phyloP scores from a whole-genome alignment of 345 rosid species.

The Crucihimalaya himalaica region DNA sequence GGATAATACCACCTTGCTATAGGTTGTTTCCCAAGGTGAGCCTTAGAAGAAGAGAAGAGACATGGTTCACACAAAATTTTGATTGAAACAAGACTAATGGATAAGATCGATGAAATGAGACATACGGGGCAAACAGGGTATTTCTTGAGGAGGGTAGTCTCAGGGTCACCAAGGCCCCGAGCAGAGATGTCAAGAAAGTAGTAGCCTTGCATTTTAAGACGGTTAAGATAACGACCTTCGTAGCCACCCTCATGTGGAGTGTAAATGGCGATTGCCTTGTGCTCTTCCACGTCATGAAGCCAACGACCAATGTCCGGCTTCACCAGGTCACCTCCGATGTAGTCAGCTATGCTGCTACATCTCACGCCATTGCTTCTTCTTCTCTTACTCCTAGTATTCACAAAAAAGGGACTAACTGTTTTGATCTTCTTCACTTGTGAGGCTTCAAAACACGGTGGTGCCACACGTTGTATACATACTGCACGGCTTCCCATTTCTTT shows the following conservation, averaged over 20 bases:
- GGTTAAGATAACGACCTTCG: conserved; percentile 82
- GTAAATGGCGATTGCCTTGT: conserved; percentile 83
- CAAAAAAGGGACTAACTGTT: neutral
- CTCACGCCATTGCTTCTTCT: conserved; percentile 40
- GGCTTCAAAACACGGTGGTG: conserved; percentile 32
- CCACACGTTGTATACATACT: conserved; percentile 42
- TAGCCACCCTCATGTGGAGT: conserved; percentile 94
- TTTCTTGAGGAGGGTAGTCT: conserved; percentile 80
- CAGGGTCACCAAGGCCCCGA: conserved; percentile 95
- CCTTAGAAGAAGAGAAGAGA: conserved; percentile 45
- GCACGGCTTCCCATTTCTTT: conserved; percentile 45
- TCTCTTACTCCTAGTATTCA: conserved; percentile 26
- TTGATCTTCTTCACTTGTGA: conserved; percentile 24
- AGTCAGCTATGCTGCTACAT: conserved; percentile 55
- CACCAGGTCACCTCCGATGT: conserved; percentile 80
- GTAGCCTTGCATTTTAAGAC: conserved; percentile 74
- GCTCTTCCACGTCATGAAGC: conserved; percentile 86
- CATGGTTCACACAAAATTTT: neutral
- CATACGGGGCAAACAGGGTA: conserved; percentile 93
- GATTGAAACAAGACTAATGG: neutral
- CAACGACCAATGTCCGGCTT: conserved; percentile 71
- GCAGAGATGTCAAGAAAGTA: conserved; percentile 90
- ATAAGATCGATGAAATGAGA: neutral
- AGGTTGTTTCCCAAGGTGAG: conserved; percentile 93
- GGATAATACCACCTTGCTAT: conserved; percentile 97